Conservation (phyloP, 1,284 basidiomycete species). For the Singerocomus inundabilis region DNA sequence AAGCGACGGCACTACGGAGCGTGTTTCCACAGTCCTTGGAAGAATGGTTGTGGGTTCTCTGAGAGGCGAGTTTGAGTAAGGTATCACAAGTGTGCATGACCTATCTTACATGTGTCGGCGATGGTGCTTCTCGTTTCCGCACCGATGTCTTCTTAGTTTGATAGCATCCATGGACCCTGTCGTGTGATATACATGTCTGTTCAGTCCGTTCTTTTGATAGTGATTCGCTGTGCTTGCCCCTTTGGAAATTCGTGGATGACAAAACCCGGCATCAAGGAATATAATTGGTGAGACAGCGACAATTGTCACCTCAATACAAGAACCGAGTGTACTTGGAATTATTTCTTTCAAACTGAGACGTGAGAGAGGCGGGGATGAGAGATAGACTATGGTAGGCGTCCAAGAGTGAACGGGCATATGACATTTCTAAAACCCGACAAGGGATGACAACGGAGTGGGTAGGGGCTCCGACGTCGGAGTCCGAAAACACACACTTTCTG, state of each 20-base stretch:
- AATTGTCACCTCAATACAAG: neutral
- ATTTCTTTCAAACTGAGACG: too few relatives aligned
- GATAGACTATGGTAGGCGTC: too few relatives aligned
- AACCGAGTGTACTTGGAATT: neutral
- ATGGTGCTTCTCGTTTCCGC: neutral
- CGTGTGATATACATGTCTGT: neutral
- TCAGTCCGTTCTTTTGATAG: neutral
- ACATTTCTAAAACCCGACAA: too few relatives aligned
- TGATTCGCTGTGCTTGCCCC: neutral
- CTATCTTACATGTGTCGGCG: neutral
- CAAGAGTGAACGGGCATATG: too few relatives aligned
- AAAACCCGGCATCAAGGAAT: neutral
- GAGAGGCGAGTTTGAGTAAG: constrained; percentile 3
- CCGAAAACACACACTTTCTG: too few relatives aligned
- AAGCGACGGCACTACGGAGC: constrained; percentile 8
- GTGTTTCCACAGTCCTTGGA: constrained; percentile 22
- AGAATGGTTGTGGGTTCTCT: constrained; percentile 25
- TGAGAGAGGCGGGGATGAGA: too few relatives aligned
- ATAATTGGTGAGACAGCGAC: neutral
- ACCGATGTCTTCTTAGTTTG: constrained; percentile 1
- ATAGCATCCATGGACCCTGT: neutral
- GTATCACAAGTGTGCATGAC: neutral
- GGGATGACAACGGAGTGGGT: too few relatives aligned
- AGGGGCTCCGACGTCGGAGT: too few relatives aligned
- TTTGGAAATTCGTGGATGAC: constrained; percentile 4